phyloP scores from a whole-genome alignment of 2,329 filamentous ascomycete species.

The Monascus ruber region DNA sequence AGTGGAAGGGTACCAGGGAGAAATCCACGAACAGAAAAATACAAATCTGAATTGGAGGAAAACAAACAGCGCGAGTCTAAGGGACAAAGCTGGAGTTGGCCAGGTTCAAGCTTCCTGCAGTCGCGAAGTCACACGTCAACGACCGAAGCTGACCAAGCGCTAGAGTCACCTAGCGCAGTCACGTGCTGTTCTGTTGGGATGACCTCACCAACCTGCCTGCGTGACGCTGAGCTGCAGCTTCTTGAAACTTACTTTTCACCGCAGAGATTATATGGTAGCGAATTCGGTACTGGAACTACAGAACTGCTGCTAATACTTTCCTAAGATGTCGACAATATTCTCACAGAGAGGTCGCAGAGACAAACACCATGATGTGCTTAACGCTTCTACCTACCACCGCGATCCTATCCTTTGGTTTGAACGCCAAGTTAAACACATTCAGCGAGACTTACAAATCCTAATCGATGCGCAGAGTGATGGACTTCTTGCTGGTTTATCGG shows the following conservation, averaged over 20 bases:
- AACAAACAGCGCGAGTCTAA: constrained; percentile 14
- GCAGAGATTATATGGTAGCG: too few species aligned
- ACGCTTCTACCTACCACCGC: constrained; percentile 17
- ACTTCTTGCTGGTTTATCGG: constrained; percentile 38
- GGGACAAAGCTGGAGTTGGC: constrained; percentile 2
- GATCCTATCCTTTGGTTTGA: constrained; percentile 40
- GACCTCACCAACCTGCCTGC: neutral
- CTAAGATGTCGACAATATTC: constrained; percentile 21
- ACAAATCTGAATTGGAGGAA: constrained; percentile 10
- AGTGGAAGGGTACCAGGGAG: constrained; percentile 10
- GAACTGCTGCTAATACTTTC: neutral
- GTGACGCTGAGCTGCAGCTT: too few species aligned
- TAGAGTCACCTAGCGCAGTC: too few species aligned
- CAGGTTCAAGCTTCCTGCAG: constrained; percentile 8
- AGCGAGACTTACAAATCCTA: constrained; percentile 46
- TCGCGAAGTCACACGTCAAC: constrained; percentile 22
- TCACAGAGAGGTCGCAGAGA: constrained; percentile 9
- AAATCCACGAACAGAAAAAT: constrained; percentile 12
- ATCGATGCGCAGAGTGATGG: constrained; percentile 52
- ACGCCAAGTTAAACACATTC: constrained; percentile 42
- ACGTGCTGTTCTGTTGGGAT: neutral
- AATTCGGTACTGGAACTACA: too few species aligned
- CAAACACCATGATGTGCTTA: constrained; percentile 3
- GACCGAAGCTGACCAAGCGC: constrained; percentile 16
- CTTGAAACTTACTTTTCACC: too few species aligned